Evolutionary conservation across 1,139 yeast genomes (phyloP), one percentile per base, ranked within the genome.

Genomic region (Pichia sp.): DNA sequence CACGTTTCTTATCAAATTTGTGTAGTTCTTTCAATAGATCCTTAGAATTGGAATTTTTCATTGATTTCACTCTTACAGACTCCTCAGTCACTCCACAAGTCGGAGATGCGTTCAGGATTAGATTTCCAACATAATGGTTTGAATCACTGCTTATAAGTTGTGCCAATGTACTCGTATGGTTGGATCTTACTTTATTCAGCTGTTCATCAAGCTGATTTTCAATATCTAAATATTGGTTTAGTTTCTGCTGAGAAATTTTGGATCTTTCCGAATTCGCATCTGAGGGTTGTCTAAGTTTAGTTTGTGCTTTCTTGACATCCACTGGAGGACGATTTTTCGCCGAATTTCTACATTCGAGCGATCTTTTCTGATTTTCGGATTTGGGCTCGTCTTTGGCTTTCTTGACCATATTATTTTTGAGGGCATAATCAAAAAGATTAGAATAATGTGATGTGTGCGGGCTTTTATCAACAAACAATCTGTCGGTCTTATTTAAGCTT

Each of bases 361-460:
- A 16, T 16, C 23, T 16, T 16, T 16, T 16, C 23, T 16, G 23
- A 35, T 35, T 10, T 4, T 3, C 16, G 26, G 31, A 23, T 39
- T 28, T 16, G 33, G 4, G 6, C 29, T 27, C 27, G 26, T 31
- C 10, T 31, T 31, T 31, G 10, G 33, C 33, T n/a, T 34, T 34
- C 11, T 9, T 28, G 23, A 8, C 3, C 37, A 31, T 33, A 32
- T 43, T 36, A 33, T 35, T 35, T 23, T 27, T 40, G 58, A 54
- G 54, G 11, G 53, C 63, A 42, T 52, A 52, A 4, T 49, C 47
- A 42, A 47, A 57, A 37, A 64, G 44, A n/a, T 48, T 55, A 9
- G 58, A 55, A 48, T 60, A 65, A 50, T 60, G 64, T 9, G 43
- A 49, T 41, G 52, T 53, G 46, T 60, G 56, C 2, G 57, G 55